Base-by-base conservation (phyloP, 1,284 basidiomycete species). In the Malassezia restricta region DNA sequence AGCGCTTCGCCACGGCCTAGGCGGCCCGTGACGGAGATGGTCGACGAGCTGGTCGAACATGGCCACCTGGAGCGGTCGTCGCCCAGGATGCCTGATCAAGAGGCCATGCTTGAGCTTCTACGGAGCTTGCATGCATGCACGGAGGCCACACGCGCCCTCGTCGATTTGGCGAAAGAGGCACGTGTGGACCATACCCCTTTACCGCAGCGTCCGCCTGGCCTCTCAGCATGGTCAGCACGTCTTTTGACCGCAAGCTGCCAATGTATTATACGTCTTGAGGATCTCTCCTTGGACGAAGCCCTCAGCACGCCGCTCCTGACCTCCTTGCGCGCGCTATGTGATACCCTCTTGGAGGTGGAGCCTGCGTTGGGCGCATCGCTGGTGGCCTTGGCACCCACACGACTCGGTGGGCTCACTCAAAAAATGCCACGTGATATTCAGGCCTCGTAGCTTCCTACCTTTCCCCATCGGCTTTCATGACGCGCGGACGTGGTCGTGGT, bases 191-290 rank as follows among this genome's bases (percentile, higher is more conserved):
- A 20, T 5, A 15, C 38, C 17, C 38, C 46, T 4, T 15, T 49
- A 8, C 47, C 52, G 1, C 17, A 33, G 15, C 15, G 17, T 30
- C 37, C 40, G 20, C 52, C 52, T 7, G 47, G 47, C 17, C 30
- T 49, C 12, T 14, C 29, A n/a, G 27, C 27, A 7, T 54, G 46
- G 46, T 33, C 27, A 17, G 17, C 27, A 5, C 37, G 40, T 24
- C 11, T 49, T 4, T 24, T 49, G 15, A 29, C 31, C 15, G 52
- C 52, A 12, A 20, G 15, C 6, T 29, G 39, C n/a, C 27, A 35
- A 41, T 54, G 52, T 37, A 38, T 28, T 14, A 12, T 54, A 12
- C 46, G 42, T 14, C 43, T 43, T n/a, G 24, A 37, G 17, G 44
- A 40, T 11, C 27, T 47, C 8, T 12, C 20, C 14, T 28, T 30